Base-by-base conservation (phyloP, 129 eudicot genomes). In the Oenanthe sinensis region DNA sequence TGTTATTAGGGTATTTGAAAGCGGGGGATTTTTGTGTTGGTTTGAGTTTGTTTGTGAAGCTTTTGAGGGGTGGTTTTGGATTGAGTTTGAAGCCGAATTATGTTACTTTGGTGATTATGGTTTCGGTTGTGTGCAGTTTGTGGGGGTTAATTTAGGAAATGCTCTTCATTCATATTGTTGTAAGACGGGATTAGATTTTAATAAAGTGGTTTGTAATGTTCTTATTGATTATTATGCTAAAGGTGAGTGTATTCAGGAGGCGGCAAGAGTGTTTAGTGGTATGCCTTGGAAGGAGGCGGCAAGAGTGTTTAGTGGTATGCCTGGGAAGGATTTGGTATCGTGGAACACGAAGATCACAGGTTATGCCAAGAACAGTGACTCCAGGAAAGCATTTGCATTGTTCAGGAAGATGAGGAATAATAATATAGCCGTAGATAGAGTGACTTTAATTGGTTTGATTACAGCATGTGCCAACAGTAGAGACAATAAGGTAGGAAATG, bases 191-290 rank as follows among this genome's bases (percentile, higher is more conserved):
- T 75, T 79, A 17, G 80, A 78, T 39, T 49, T 55, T 15, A 79
- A 75, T 48, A 52, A 28, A 67, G 86, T 79, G 75, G 50, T 83
- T 9, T 79, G 83, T 50, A 83, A 79, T 83, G 86, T 67, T 58
- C 83, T 83, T 49, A 83, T 79, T 39, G 80, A 83, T 69, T 79
- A 75, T 30, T 83, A 83, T 68, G 72, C 86, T 30, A 83, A 83
- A 67, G 48, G 54, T 11, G 80, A 80, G 22, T 30, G 80, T 52
- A 48, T 50, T 17, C 6, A 10, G 75, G 80, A 83, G 77, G 80
- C 83, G 15, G 71, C 58, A 49, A 79, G 65, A 47, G 71, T 79
- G 11, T 83, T 83, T 4, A 28, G 43, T 37, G 33, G 68, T n/a
- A 83, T 79, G 86, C 70, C 77, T 13, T 65, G 75, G 8, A 83